Conservation (phyloP, 208 protist genomes). For the Blechomonas ayalai region DNA sequence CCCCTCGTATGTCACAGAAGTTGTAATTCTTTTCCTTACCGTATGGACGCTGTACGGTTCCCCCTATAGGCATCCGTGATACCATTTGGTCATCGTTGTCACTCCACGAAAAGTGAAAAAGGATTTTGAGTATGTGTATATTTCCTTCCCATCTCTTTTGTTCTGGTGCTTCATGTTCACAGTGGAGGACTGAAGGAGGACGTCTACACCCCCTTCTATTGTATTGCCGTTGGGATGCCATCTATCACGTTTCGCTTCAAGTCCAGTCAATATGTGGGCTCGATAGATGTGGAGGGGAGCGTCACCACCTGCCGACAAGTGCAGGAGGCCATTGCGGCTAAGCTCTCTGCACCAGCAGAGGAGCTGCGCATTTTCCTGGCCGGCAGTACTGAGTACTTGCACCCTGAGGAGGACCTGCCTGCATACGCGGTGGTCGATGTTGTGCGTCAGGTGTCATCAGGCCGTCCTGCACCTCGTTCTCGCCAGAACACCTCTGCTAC, state of each 20-base stretch:
- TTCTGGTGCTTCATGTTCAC: background rate
- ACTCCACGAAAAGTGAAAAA: too few relatives aligned
- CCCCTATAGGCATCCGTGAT: too few relatives aligned
- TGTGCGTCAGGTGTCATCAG: slow-evolving; percentile 44
- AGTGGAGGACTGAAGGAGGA: background rate
- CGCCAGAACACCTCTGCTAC: slow-evolving; percentile 8
- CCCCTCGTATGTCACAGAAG: too few relatives aligned
- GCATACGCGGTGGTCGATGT: slow-evolving; percentile 77
- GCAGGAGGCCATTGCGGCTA: slow-evolving; percentile 61
- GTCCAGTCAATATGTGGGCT: slow-evolving; percentile 71
- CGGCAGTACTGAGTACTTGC: slow-evolving; percentile 52
- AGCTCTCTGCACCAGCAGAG: slow-evolving; percentile 55
- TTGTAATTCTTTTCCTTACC: too few relatives aligned
- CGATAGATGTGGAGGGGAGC: slow-evolving; percentile 59
- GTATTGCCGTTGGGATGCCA: slow-evolving; percentile 19
- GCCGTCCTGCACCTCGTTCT: slow-evolving; percentile 17
- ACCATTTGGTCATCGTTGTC: too few relatives aligned
- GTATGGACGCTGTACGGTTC: too few relatives aligned
- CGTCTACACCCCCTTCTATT: slow-evolving; percentile 4
- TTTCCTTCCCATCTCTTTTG: background rate
- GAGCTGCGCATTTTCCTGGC: slow-evolving; percentile 74
- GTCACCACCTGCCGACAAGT: slow-evolving; percentile 61
- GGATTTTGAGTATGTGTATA: too few relatives aligned
- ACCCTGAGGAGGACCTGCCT: slow-evolving; percentile 70
- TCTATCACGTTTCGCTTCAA: slow-evolving; percentile 79